Conservation (phyloP, 2,329 filamentous ascomycete genomes). For the Zalaria obscura region DNA sequence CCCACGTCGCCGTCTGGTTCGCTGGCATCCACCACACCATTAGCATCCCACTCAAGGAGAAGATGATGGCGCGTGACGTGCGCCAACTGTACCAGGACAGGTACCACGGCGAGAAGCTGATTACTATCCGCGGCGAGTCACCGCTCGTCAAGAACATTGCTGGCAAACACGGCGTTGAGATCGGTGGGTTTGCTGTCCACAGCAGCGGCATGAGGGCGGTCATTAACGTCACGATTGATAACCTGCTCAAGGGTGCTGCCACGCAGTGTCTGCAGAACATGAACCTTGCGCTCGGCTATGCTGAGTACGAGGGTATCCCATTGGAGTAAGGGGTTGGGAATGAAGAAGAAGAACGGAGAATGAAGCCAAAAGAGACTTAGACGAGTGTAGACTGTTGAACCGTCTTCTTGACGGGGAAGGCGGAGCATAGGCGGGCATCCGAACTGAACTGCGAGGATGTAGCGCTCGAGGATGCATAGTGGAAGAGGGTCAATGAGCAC, state of each 20-base stretch:
- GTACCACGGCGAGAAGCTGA: slow-evolving; percentile 87
- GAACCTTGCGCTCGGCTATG: slow-evolving; percentile 81
- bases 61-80: slow-evolving; percentile 83
- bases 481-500: too few species aligned
- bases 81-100: slow-evolving; percentile 90
- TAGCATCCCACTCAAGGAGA: slow-evolving; percentile 71
- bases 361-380: too few species aligned
- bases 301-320: slow-evolving; percentile 79
- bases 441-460: too few species aligned
- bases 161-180: slow-evolving; percentile 77
- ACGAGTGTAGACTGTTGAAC: too few species aligned
- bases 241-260: slow-evolving; percentile 81
- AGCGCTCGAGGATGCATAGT: too few species aligned
- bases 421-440: too few species aligned
- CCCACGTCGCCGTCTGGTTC: slow-evolving; percentile 95
- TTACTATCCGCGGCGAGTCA: slow-evolving; percentile 81
- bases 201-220: slow-evolving; percentile 80
- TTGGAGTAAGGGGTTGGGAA: slow-evolving; percentile 23
- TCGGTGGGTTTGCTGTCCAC: slow-evolving; percentile 91
- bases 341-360: too few species aligned
- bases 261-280: slow-evolving; percentile 94
- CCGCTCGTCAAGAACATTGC: slow-evolving; percentile 75
- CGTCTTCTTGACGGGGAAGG: too few species aligned
- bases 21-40: slow-evolving; percentile 89
- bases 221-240: slow-evolving; percentile 89